Conservation (phyloP, 768 basidiomycete species). For the Tylopilus vinaceipallidus region DNA sequence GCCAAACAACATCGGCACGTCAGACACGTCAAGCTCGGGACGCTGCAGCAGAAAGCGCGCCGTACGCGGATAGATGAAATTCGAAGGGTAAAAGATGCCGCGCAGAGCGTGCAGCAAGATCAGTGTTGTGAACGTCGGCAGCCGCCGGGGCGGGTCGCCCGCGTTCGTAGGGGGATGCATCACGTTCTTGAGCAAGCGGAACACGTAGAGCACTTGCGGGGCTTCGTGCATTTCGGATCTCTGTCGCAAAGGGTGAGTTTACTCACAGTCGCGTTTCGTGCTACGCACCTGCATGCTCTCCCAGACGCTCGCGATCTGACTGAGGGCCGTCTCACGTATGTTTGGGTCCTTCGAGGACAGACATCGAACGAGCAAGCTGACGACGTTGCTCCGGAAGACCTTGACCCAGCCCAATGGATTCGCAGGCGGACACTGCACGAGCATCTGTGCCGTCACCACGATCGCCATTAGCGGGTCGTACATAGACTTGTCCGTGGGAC, state of each 20-base stretch:
- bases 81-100: slow-evolving; percentile 82
- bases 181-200: slow-evolving; percentile 39
- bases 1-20: slow-evolving; percentile 88
- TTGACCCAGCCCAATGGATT: slow-evolving; percentile 77
- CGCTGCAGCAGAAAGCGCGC: slow-evolving; percentile 90
- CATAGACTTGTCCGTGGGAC: slow-evolving; percentile 37
- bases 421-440: slow-evolving; percentile 56
- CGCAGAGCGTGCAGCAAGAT: slow-evolving; percentile 81
- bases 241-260: slow-evolving; percentile 27
- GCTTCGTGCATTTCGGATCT: slow-evolving; percentile 74
- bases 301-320: slow-evolving; percentile 61
- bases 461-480: slow-evolving; percentile 85
- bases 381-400: slow-evolving; percentile 76
- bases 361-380: slow-evolving; percentile 68
- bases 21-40: slow-evolving; percentile 70
- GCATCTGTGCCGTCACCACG: slow-evolving; percentile 60
- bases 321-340: slow-evolving; percentile 59
- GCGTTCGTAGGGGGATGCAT: slow-evolving; percentile 26
- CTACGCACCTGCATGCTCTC: slow-evolving; percentile 58
- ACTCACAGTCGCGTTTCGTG: neutral
- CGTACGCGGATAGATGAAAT: slow-evolving; percentile 84
- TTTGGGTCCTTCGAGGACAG: slow-evolving; percentile 64
- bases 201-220: slow-evolving; percentile 67
- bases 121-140: slow-evolving; percentile 79
- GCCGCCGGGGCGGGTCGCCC: slow-evolving; percentile 54